Base-by-base conservation (phyloP, 2,329 filamentous ascomycete species). In the Biscogniauxia sp. region DNA sequence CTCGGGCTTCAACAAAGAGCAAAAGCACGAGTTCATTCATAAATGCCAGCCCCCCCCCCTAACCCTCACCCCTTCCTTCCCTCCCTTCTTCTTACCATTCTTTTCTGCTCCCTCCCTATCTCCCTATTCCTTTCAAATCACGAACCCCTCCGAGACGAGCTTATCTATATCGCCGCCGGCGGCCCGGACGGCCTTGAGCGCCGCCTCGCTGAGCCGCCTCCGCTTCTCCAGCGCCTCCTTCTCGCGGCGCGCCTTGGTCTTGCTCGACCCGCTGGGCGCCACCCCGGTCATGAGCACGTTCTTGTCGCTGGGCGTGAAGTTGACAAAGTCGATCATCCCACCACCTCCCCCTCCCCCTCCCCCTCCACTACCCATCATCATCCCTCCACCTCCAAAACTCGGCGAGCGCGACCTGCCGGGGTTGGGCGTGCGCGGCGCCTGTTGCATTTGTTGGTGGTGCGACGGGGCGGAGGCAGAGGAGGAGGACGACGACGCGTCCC, bases 191-290 rank as follows among this genome's bases (percentile, higher is more conserved):
- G 88, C 89, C 74, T 85, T 85, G 64, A 89, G 77, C 28, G 90
- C 88, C 7, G 87, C 86, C 74, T 91, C 86, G 69, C 84, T 88
- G 58, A 93, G 72, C 72, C 84, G 82, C 67, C 88, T 78, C 69
- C 91, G 81, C 76, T 89, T 88, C 71, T 97, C 94, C 57, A 84
- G 81, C 1, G 92, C 92, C 78, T 97, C 94, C 74, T 92, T 90
- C 75, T 98, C 94, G 55, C 95, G 80, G 58, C 93, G 80, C n/a
- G 92, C 92, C 74, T 97, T 97, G 8, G 95, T 98, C 84, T 98
- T 98, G 67, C 87, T 91, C 68, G 88, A 93, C 9, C 95, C 95
- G 66, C 89, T 93, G 0, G 94, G 94, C 53, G 95, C 95, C 13
- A 99, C 95, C 5, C 93, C 94, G 7, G 86, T 92, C 75, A 99